Evolutionary conservation across 2,329 filamentous ascomycete species (phyloP), one percentile per base, ranked within the genome.

Genomic region (Ophiostoma fasciatum): DNA sequence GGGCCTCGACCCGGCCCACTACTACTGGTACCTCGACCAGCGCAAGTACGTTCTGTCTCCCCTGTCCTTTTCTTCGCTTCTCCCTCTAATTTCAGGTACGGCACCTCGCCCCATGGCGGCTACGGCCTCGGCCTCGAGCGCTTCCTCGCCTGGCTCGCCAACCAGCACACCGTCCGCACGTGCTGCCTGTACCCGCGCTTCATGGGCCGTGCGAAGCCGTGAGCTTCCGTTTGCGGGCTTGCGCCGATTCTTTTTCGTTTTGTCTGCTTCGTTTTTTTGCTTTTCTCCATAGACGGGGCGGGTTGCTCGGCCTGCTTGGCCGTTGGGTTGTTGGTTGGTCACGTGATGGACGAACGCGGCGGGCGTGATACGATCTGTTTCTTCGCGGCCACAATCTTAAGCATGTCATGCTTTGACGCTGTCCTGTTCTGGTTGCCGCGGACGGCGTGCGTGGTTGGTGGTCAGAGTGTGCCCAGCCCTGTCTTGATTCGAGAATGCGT

Each of bases 21-120:
- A 96, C 63, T 96, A 92, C 69, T 98, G 90, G 90, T 98, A 96
- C 64, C 92, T 85, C 22, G 90, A 94, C 62, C 85, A 94, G 71
- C 71, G 87, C 55, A 93, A 90, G 82, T 87, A 61, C 66, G 78
- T 74, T 42, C 17, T 28, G 31, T 9, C 27, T 14, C 32, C 30
- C 23, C 31, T 10, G 33, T 22, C 14, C 14, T n/a, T 13, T 28
- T 4, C 3, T 10, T 8, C 12, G 13, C 17, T 28, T 15, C 12
- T 4, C 3, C n/a, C 7, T 26, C 13, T 25, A 12, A 28, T 30
- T n/a, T 17, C 25, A 84, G 80, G 59, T 94, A 96, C 54, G 90
- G 90, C 38, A 85, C 45, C 4, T 46, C 44, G 20, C 46, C 45
- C 15, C 46, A 48, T 38, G 46, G 46, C 28, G 46, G 46, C 18